Evolutionary conservation across 2,329 filamentous ascomycete genomes (phyloP).

Genomic region (Cryphonectria naterciae): DNA sequence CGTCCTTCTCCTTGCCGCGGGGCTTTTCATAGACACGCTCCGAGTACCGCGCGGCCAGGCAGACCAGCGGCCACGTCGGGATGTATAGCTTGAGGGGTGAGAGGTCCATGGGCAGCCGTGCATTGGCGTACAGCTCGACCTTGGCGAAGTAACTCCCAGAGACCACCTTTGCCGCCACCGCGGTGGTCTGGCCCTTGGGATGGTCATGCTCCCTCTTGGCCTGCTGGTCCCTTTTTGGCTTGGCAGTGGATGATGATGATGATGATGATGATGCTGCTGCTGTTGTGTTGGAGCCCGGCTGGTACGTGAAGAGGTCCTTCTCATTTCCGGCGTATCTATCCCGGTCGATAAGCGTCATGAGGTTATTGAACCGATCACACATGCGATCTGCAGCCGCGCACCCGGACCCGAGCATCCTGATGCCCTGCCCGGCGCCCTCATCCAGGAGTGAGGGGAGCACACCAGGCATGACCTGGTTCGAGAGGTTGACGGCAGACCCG

Average conservation of each 20-base stretch:
- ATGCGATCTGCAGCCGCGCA: constrained; percentile 62
- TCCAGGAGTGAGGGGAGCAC: constrained; percentile 45
- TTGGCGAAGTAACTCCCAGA: constrained; percentile 71
- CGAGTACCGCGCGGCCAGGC: constrained; percentile 78
- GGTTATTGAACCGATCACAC: constrained; percentile 63
- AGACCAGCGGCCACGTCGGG: constrained; percentile 76
- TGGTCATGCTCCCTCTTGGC: constrained; percentile 38
- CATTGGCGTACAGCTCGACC: constrained; percentile 78
- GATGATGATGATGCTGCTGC: no score
- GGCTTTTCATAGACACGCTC: constrained; percentile 73
- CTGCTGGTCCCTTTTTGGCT: constrained; percentile 36
- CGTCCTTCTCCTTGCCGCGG: constrained; percentile 63
- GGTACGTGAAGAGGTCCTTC: constrained; percentile 54
- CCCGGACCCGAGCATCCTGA: constrained; percentile 50
- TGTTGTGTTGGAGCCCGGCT: constrained; percentile 29
- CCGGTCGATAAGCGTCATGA: constrained; percentile 74
- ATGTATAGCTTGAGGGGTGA: constrained; percentile 73
- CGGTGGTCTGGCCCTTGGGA: constrained; percentile 43
- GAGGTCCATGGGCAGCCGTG: constrained; percentile 69
- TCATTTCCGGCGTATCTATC: constrained; percentile 60
- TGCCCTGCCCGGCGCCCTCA: constrained; percentile 44
- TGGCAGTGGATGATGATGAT: constrained; percentile 9
- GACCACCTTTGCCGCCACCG: constrained; percentile 41
- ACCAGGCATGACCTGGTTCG: constrained; percentile 45
- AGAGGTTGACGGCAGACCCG: constrained; percentile 48